Evolutionary conservation across 2,329 filamentous ascomycete species (phyloP).

Genomic region (Pseudocercospora macadamiae): DNA sequence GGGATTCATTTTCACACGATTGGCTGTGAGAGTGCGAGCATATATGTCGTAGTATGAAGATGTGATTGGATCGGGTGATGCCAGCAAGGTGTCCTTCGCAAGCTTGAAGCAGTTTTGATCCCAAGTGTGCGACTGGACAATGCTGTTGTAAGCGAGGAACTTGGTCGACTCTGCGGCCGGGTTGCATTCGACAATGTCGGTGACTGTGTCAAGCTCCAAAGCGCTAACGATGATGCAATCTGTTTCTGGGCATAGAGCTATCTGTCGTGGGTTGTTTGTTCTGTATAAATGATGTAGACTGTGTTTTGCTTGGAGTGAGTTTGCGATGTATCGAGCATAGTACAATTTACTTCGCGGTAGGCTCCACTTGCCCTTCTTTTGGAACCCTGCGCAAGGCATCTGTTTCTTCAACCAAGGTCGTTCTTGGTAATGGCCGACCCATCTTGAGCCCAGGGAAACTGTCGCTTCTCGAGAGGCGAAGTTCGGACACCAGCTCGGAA

Average conservation of each 20-base stretch:
- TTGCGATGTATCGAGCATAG: neutral
- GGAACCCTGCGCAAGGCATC: conserved; percentile 2
- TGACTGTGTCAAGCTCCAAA: neutral
- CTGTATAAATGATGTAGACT: neutral
- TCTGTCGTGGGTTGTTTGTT: conserved; percentile 7
- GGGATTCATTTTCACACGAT: neutral
- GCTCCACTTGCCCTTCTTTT: conserved; percentile 2
- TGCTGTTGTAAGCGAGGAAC: conserved; percentile 6
- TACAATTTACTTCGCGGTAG: neutral
- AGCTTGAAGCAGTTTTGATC: neutral
- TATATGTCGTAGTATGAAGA: conserved; percentile 2
- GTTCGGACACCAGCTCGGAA: conserved; percentile 7
- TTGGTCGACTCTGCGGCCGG: neutral
- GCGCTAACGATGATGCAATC: neutral
- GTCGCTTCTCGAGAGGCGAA: conserved; percentile 5
- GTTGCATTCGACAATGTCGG: neutral
- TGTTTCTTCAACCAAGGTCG: conserved; percentile 2
- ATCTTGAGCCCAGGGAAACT: neutral
- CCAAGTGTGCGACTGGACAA: neutral
- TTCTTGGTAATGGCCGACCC: conserved; percentile 8
- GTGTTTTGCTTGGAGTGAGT: neutral
- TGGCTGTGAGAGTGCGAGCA: conserved; percentile 5
- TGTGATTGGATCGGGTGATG: neutral
- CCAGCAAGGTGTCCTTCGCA: neutral
- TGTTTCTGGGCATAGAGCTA: neutral